Base-by-base conservation (phyloP, 805 yeast species). In the Candida nonsorbophila region DNA sequence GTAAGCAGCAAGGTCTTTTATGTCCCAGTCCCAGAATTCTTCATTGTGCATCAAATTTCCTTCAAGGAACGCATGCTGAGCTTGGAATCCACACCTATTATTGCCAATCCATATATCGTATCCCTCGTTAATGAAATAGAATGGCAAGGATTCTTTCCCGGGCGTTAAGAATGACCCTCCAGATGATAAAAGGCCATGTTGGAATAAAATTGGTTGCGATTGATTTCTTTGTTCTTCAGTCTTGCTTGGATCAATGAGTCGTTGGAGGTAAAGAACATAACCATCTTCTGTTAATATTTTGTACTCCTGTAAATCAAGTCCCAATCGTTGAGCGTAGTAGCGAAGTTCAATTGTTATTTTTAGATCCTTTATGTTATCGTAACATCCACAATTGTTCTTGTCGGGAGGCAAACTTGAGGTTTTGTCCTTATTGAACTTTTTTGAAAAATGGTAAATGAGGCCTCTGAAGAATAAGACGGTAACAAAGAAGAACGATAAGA, bases 41-140 rank as follows among this genome's bases (percentile, higher is more conserved):
- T 63, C 58, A 37, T 62, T 67, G 33, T 53, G 53, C 35, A 64
- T 53, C 27, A 64, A 50, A 26, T 60, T 57, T 1, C 67, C 67
- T 16, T 40, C 36, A 17, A 36, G 41, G 9, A 27, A 30, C 5
- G 50, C 38, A 58, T 88, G 95, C 29, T 67, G 59, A 0, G 94
- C 84, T 22, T 72, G 63, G 49, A 88, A 83, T 5, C 95, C 94
- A 41, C 95, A 81, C 38, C 98, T 59, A 48, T 87, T 88, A 47
- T 87, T 85, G 1, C 95, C 96, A 31, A 87, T 51, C 96, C 96
- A 87, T 6, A 87, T 86, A 42, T 87, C 96, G 45, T 69, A 84
- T 0, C 92, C 88, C 15, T 62, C 53, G 18, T 62, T 58, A 21
- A 53, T 28, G 66, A 65, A 47, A 64, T 69, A 50, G 67, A 74